Conservation (phyloP, 2,329 filamentous ascomycete genomes). For the Alternaria dauci region DNA sequence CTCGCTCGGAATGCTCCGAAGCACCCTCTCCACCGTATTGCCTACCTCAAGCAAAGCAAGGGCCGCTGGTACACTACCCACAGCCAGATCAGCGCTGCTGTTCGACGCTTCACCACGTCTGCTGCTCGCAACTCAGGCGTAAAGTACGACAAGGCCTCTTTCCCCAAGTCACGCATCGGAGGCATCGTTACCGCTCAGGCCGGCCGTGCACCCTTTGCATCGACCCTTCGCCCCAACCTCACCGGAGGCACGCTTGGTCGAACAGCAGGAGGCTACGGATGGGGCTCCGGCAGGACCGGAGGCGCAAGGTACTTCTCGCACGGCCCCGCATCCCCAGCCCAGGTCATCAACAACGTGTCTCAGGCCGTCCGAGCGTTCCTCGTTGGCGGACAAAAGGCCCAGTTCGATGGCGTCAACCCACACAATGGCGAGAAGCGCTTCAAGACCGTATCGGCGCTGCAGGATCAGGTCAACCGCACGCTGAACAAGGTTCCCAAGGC, state of each 20-base stretch:
- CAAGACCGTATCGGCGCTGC: constrained; percentile 75
- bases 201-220: constrained; percentile 84
- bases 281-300: constrained; percentile 73
- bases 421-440: constrained; percentile 78
- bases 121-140: constrained; percentile 49
- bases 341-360: constrained; percentile 95
- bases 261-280: constrained; percentile 86
- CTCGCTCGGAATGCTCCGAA: constrained; percentile 65
- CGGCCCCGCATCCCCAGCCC: constrained; percentile 81
- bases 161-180: constrained; percentile 65
- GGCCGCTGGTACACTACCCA: constrained; percentile 70
- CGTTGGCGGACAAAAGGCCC: constrained; percentile 86
- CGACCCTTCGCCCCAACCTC: constrained; percentile 86
- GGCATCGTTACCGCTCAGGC: constrained; percentile 69
- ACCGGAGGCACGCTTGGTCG: constrained; percentile 86
- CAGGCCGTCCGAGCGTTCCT: constrained; percentile 91
- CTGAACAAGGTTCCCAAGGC: constrained; percentile 67
- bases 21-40: constrained; percentile 68
- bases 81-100: constrained; percentile 53
- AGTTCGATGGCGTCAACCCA: constrained; percentile 79
- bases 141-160: constrained; percentile 61
- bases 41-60: constrained; percentile 69
- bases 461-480: constrained; percentile 75
- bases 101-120: constrained; percentile 63
- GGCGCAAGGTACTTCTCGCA: constrained; percentile 90